Evolutionary conservation across 306 rosid genomes (phyloP), one percentile per base, ranked within the genome.

Genomic region (Medicago lupulina): DNA sequence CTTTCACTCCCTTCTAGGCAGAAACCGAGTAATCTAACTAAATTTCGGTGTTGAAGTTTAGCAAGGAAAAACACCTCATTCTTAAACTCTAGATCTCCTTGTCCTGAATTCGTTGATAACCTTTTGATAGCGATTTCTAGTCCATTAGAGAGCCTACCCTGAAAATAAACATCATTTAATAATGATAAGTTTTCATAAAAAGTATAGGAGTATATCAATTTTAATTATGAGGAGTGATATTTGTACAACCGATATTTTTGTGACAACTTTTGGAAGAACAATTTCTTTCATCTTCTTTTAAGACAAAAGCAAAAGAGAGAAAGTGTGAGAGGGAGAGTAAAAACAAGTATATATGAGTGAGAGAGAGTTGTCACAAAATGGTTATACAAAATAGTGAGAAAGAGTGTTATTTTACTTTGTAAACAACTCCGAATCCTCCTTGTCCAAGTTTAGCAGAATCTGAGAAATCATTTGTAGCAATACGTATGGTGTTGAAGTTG

Each of bases 341-440:
- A 21, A 21, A 21, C 23, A 21, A 21, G 23, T 21, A 21, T 21
- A 21, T 21, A 21, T 2, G 23, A 21, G 23, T 21, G n/a, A n/a
- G 23, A 21, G 23, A 21, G 23, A 21, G 23, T 21, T 21, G 23
- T 21, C 23, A 21, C 23, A 21, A 21, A 21, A 21, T 21, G 2
- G 23, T 21, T 21, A 21, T 21, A 21, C 23, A 21, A 39, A 7
- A 4, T 6, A 39, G 7, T 39, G 40, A 17, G n/a, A 17, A 40
- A 73, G 4, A 8, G 3, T 14, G 19, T 61, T 41, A 65, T 44
- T 13, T 63, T 74, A 83, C 83, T 51, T 3, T 75, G 11, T 79
- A 79, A 4, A 83, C 86, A 9, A 69, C 1, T 14, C 84, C 84
- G 19, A 80, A 83, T 53, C 84, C 87, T 0, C 84, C 84, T 49